These are phyloP conservation scores for Talaromyces islandicus DNA, from an alignment of 2,329 filamentous ascomycete genomes.

Conservation along the genomic window DNA sequence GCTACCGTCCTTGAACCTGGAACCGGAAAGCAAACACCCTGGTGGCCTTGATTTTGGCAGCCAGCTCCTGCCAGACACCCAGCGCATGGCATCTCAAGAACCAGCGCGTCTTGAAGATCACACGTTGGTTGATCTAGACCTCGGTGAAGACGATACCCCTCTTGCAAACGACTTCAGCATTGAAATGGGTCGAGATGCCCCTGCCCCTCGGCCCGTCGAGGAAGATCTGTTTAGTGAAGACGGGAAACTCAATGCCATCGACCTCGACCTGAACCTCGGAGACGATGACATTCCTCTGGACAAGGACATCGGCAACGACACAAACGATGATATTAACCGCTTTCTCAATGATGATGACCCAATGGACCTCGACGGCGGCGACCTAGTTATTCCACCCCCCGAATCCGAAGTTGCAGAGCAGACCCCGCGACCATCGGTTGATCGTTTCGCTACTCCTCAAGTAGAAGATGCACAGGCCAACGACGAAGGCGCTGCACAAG, in stretches of 20 bases:
- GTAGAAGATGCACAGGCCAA: constrained; percentile 53
- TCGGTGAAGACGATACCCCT: constrained; percentile 60
- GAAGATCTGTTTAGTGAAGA: constrained; percentile 53
- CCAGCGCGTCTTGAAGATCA: constrained; percentile 57
- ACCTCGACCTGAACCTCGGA: constrained; percentile 42
- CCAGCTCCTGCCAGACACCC: constrained; percentile 67
- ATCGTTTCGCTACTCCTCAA: constrained; percentile 64
- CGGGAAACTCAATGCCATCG: constrained; percentile 57
- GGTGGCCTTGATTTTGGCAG: constrained; percentile 56
- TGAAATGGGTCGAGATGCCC: constrained; percentile 85
- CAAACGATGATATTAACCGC: constrained; percentile 53
- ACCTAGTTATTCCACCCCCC: constrained; percentile 49
- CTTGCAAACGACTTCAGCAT: constrained; percentile 63
- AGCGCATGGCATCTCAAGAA: constrained; percentile 44
- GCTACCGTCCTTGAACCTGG: constrained; percentile 58
- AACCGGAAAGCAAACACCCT: constrained; percentile 30
- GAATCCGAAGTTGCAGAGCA: constrained; percentile 27
- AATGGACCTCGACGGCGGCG: constrained; percentile 44
- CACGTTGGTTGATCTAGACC: constrained; percentile 67
- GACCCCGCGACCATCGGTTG: constrained; percentile 61
- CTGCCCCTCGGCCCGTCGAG: constrained; percentile 57
- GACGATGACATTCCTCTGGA: constrained; percentile 41
- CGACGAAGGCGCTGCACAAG: constrained; percentile 44
- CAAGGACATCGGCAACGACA: constrained; percentile 29
- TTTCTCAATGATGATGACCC: constrained; percentile 52